Conservation (phyloP, 768 basidiomycete species). For the Auriscalpium vulgare region DNA sequence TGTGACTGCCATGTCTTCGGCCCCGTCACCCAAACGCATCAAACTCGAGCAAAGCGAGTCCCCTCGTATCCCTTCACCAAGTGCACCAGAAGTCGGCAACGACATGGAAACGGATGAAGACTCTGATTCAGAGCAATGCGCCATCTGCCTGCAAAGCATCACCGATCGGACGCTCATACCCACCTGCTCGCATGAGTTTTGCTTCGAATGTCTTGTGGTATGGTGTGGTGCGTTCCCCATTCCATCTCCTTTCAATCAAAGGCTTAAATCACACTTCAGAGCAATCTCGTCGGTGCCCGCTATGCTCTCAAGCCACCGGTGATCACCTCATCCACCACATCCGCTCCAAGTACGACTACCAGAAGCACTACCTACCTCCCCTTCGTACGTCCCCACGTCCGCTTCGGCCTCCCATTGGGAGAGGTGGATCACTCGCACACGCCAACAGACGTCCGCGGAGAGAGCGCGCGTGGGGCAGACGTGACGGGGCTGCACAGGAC, state of each 20-base stretch:
- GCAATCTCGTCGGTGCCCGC: slow-evolving; percentile 72
- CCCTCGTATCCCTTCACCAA: no score
- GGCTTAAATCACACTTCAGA: slow-evolving; percentile 29
- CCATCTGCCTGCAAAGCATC: slow-evolving; percentile 78
- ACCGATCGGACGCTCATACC: slow-evolving; percentile 77
- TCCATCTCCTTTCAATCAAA: neutral
- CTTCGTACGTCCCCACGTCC: slow-evolving; percentile 41
- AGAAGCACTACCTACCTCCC: slow-evolving; percentile 72
- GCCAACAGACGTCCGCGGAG: slow-evolving; percentile 23
- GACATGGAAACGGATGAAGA: no score
- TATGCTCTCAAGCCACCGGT: slow-evolving; percentile 62
- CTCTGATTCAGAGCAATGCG: slow-evolving; percentile 46
- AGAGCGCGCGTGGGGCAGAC: slow-evolving; percentile 50
- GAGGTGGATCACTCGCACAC: slow-evolving; percentile 7
- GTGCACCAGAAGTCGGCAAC: no score
- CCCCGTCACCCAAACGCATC: no score
- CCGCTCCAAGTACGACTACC: slow-evolving; percentile 71
- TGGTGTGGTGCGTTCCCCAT: slow-evolving; percentile 65
- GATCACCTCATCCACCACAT: slow-evolving; percentile 75
- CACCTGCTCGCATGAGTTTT: slow-evolving; percentile 86
- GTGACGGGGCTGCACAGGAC: slow-evolving; percentile 41
- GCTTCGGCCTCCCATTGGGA: slow-evolving; percentile 11
- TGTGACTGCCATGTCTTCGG: no score
- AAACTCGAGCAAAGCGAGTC: no score
- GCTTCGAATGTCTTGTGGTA: slow-evolving; percentile 81